Base-by-base conservation (phyloP, 805 yeast species). In the Yarrowia deformans region DNA sequence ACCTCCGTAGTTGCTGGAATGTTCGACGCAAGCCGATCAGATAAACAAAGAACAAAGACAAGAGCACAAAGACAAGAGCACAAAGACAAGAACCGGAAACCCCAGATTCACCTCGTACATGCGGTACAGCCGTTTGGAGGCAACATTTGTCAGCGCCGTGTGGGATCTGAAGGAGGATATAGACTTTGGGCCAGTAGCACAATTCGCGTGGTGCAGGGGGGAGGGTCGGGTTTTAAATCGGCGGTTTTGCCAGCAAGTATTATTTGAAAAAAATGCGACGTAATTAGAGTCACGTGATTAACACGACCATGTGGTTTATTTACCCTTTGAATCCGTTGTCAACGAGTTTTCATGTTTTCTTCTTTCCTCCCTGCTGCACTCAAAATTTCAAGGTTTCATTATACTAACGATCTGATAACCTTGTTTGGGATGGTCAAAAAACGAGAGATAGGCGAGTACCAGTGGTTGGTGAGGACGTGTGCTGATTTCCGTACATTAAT, bases 131-230 rank as follows among this genome's bases (percentile, higher is more conserved):
- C 56, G 56, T 29, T n/a, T 35, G n/a, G 35, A 4, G 46, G 16
- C 34, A 3, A 29, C 5, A 48, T 14, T 32, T 49, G 37, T 32
- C 19, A 49, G 54, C 19, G 39, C 18, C 23, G 35, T 32, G 52
- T 48, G 1, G 3, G n/a, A 4, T 18, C 18, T 8, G 12, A 14
- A 3, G n/a, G 12, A 10, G 10, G 4, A 7, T 35, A 52, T 18
- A 52, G 32, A 18, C 40, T 35, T 35, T 35, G 2, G 4, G 23
- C 58, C 58, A 52, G 58, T 52, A 18, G 58, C 58, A 52, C 32
- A 35, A 52, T 35, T 52, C 58, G 58, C 58, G 58, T 52, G 43
- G 16, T 35, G 58, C 12, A n/a, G n/a, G n/a, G n/a, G n/a, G n/a
- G n/a, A n/a, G n/a, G n/a, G n/a, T n/a, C n/a, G n/a, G n/a, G n/a